These are phyloP conservation scores for Leccinum angustisporum DNA, from an alignment of 1,284 basidiomycete genomes.

Conservation along the genomic window DNA sequence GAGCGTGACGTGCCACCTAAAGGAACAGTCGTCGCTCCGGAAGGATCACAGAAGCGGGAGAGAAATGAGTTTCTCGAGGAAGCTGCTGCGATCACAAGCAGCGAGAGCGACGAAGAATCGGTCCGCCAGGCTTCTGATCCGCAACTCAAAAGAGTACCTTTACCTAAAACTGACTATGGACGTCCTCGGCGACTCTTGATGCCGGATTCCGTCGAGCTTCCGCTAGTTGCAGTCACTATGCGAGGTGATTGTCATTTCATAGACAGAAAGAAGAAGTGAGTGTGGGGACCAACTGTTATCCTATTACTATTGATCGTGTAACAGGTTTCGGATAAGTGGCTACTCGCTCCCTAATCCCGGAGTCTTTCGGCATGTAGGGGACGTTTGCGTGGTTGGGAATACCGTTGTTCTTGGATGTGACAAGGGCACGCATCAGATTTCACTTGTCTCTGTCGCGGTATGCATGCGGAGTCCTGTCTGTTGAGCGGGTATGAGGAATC, in stretches of 20 bases:
- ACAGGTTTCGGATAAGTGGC: constrained; percentile 38
- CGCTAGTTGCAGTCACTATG: constrained; percentile 50
- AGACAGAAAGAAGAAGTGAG: constrained; percentile 36
- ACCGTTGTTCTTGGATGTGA: constrained; percentile 46
- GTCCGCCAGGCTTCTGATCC: constrained; percentile 20
- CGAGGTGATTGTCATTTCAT: constrained; percentile 52
- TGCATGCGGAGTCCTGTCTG: constrained; percentile 28
- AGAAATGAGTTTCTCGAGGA: constrained; percentile 8
- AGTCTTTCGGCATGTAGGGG: constrained; percentile 40
- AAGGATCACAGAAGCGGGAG: constrained; percentile 10
- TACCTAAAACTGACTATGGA: constrained; percentile 42
- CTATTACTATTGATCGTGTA: constrained; percentile 15
- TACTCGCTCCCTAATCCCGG: constrained; percentile 44
- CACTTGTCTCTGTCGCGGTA: constrained; percentile 38
- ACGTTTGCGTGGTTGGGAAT: constrained; percentile 43
- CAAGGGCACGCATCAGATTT: constrained; percentile 41
- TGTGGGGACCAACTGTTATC: constrained; percentile 9
- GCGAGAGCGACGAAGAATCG: constrained; percentile 15
- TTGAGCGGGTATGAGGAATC: constrained; percentile 20
- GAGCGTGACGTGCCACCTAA: constrained; percentile 2
- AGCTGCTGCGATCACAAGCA: constrained; percentile 11
- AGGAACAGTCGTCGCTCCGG: constrained; percentile 3
- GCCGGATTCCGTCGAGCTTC: constrained; percentile 34
- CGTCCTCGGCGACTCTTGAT: constrained; percentile 45
- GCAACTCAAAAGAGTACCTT: constrained; percentile 29